Conservation (phyloP, 768 basidiomycete species). For the Tephrocybe sp. region DNA sequence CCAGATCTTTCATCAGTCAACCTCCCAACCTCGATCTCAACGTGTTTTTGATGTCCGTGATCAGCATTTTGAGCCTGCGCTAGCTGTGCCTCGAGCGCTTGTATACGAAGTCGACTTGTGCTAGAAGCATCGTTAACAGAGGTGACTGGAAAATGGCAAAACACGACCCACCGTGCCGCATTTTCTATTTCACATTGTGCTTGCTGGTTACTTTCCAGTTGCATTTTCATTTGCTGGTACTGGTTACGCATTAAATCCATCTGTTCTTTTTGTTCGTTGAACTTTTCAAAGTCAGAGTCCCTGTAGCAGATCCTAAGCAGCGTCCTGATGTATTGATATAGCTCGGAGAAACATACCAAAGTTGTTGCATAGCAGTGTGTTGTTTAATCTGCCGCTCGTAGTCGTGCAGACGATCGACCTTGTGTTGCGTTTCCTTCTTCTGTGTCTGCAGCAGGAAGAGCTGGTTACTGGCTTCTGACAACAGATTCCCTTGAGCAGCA, state of each 20-base stretch:
- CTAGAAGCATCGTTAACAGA: slow-evolving; percentile 29
- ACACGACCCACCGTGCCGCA: slow-evolving; percentile 49
- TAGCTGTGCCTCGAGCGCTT: slow-evolving; percentile 57
- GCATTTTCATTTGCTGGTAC: slow-evolving; percentile 65
- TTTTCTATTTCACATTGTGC: slow-evolving; percentile 55
- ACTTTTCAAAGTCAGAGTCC: slow-evolving; percentile 72
- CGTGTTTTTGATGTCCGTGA: slow-evolving; percentile 34
- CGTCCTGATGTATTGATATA: background rate
- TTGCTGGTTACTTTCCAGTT: slow-evolving; percentile 55
- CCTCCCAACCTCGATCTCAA: slow-evolving; percentile 40
- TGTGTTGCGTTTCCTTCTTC: slow-evolving; percentile 75
- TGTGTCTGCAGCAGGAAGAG: slow-evolving; percentile 74
- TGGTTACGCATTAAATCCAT: slow-evolving; percentile 53
- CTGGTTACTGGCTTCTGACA: slow-evolving; percentile 66
- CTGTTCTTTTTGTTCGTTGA: slow-evolving; percentile 60
- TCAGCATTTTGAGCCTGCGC: slow-evolving; percentile 32
- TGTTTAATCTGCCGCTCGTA: slow-evolving; percentile 89
- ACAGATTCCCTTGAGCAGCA: slow-evolving; percentile 61
- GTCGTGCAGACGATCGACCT: slow-evolving; percentile 76
- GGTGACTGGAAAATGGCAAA: background rate
- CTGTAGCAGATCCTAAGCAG: slow-evolving; percentile 30
- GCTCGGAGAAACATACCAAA: slow-evolving; percentile 54
- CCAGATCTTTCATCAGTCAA: slow-evolving; percentile 45
- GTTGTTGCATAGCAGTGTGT: slow-evolving; percentile 66
- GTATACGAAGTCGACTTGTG: slow-evolving; percentile 55